Conservation (phyloP, 768 basidiomycete species). For the Russula compacta region DNA sequence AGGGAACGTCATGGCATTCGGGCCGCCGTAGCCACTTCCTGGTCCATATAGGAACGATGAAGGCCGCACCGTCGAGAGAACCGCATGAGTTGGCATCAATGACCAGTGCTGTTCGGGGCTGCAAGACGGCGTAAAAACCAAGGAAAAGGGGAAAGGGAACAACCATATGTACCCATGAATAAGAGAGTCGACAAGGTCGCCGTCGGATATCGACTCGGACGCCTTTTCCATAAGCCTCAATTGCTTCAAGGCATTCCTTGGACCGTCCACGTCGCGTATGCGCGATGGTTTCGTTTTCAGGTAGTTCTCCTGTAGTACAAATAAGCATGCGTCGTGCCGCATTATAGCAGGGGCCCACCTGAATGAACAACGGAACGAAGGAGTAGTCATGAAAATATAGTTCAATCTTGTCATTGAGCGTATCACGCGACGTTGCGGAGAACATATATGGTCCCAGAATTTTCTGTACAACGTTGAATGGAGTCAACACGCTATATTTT, state of each 20-base stretch:
- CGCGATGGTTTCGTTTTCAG: constrained; percentile 70
- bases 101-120: constrained; percentile 95
- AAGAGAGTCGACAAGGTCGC: constrained; percentile 84
- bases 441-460: constrained; percentile 89
- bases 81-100: constrained; percentile 87
- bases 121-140: neutral
- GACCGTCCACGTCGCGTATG: constrained; percentile 48
- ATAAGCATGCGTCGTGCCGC: neutral
- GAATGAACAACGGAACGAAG: constrained; percentile 91
- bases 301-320: constrained; percentile 77
- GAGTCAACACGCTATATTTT: constrained; percentile 84
- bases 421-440: constrained; percentile 68
- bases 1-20: constrained; percentile 69
- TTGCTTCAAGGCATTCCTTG: constrained; percentile 57
- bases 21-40: constrained; percentile 56
- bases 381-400: constrained; percentile 94
- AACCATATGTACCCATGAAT: constrained; percentile 70
- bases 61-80: constrained; percentile 83
- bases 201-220: constrained; percentile 88
- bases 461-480: constrained; percentile 86
- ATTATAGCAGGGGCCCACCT: constrained; percentile 40
- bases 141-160: neutral
- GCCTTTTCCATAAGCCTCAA: constrained; percentile 80
- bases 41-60: constrained; percentile 75
- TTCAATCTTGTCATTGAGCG: constrained; percentile 88